Base-by-base conservation (phyloP, 768 basidiomycete species). In the Mycena olivaceomarginata region DNA sequence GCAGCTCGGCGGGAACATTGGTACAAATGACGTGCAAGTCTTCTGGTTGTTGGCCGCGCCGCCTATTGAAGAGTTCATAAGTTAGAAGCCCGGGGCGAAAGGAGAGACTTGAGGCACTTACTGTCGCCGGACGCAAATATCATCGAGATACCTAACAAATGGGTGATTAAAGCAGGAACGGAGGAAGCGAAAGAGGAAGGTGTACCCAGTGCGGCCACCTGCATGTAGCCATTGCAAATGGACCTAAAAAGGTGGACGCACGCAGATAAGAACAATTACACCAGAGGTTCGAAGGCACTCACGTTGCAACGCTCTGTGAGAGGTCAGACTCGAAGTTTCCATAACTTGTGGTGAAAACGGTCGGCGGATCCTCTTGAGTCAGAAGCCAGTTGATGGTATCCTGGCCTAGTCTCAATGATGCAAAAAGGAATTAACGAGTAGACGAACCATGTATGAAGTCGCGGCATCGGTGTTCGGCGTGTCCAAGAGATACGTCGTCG, bases 181-280 rank as follows among this genome's bases (percentile, higher is more conserved):
- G 39, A 53, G 22, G 63, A 56, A 62, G 12, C 43, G 43, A 12
- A 43, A 25, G 46, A n/a, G 64, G 64, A 46, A 57, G 65, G 62
- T 65, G 43, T 60, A 73, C 72, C 72, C 20, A 73, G 67, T 40
- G 72, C 72, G 15, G 65, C 72, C 56, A 73, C 60, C 48, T 73
- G 72, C 72, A 73, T 73, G 72, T 73, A 73, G 11, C 72, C 72
- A 59, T 73, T 73, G 65, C 72, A 73, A 64, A 72, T 40, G 43
- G 71, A 64, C 45, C 70, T 71, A 25, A 20, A 63, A 63, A 59
- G 59, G 5, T 20, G 25, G 48, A 51, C 59, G 20, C 51, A 53
- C 39, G 43, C 43, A 63, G 56, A 11, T 45, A 25, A 41, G 51
- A 65, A 57, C n/a, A 56, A 56, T 57, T 72, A 65, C 48, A 65